Conservation (phyloP, 305 asterid genomes). For the Fraxinus baroniana region DNA sequence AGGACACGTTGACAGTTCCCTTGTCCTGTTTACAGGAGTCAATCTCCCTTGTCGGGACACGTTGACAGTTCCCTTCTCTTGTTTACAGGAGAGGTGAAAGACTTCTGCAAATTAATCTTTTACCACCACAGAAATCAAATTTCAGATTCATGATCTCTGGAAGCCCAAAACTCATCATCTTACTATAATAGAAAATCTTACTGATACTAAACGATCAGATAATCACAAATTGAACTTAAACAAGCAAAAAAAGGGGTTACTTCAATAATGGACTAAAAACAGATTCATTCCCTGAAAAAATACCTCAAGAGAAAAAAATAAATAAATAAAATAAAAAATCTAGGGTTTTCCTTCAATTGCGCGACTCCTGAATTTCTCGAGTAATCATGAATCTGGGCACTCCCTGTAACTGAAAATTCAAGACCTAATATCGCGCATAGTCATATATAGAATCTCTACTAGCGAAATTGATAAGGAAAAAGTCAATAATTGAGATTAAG, state of each 20-base stretch:
- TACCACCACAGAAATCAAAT: background rate
- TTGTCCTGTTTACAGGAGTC: background rate
- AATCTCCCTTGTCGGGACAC: too few relatives aligned
- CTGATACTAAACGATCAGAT: background rate
- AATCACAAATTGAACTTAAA: background rate
- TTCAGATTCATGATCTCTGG: background rate
- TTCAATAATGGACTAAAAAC: slow-evolving; percentile 1
- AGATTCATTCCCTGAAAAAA: slow-evolving; percentile 1
- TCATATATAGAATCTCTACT: background rate
- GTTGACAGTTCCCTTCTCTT: too few relatives aligned
- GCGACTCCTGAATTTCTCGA: background rate
- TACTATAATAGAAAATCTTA: background rate
- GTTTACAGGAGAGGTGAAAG: background rate
- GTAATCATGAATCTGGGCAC: background rate
- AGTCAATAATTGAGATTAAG: background rate
- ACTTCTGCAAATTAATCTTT: background rate
- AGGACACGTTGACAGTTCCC: background rate
- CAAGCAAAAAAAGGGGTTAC: background rate
- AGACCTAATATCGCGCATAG: background rate
- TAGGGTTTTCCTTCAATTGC: slow-evolving; percentile 25
- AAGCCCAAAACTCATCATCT: background rate
- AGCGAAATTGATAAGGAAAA: background rate
- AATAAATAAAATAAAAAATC: too few relatives aligned
- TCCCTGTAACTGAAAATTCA: background rate
- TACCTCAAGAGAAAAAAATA: slow-evolving; percentile 1